phyloP scores from a whole-genome alignment of 2,329 filamentous ascomycete species.

The Domatiomyces catenatus region DNA sequence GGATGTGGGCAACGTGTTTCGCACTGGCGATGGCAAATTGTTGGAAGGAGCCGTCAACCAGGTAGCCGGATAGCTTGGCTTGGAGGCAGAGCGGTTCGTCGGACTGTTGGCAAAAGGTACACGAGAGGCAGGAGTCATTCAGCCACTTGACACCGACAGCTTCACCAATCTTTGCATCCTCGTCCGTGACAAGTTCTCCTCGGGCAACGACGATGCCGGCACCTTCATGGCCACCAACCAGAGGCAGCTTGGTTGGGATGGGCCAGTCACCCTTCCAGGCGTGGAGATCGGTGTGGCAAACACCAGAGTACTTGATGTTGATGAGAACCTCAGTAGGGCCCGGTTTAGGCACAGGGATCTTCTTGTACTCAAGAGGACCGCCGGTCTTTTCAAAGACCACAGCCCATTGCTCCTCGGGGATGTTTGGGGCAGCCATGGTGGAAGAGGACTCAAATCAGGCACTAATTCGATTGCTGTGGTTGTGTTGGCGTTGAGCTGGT shows the following conservation, averaged over 20 bases:
- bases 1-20: slow-evolving; percentile 66
- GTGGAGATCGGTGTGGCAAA: slow-evolving; percentile 76
- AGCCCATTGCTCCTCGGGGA: slow-evolving; percentile 80
- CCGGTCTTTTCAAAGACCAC: slow-evolving; percentile 75
- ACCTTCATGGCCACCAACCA: slow-evolving; percentile 59
- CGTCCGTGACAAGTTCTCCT: slow-evolving; percentile 60
- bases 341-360: slow-evolving; percentile 64
- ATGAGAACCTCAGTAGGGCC: slow-evolving; percentile 81
- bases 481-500: not conserved
- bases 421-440: slow-evolving; percentile 24
- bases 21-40: slow-evolving; percentile 83
- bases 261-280: slow-evolving; percentile 87
- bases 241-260: slow-evolving; percentile 61
- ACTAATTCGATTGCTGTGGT: not conserved
- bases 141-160: slow-evolving; percentile 85
- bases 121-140: slow-evolving; percentile 71
- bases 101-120: slow-evolving; percentile 63
- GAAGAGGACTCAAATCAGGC: not conserved
- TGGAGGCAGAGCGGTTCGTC: slow-evolving; percentile 73
- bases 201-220: slow-evolving; percentile 70
- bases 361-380: slow-evolving; percentile 40
- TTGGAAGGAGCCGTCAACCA: slow-evolving; percentile 81
- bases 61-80: slow-evolving; percentile 71
- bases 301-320: slow-evolving; percentile 79
- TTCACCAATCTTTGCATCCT: slow-evolving; percentile 56